Percentiles rank a stretch among this genome's conserved stretches.
Evolutionary conservation across 1,139 yeast species (phyloP).

Genomic region (Spencermartinsiella ligniputridi): DNA sequence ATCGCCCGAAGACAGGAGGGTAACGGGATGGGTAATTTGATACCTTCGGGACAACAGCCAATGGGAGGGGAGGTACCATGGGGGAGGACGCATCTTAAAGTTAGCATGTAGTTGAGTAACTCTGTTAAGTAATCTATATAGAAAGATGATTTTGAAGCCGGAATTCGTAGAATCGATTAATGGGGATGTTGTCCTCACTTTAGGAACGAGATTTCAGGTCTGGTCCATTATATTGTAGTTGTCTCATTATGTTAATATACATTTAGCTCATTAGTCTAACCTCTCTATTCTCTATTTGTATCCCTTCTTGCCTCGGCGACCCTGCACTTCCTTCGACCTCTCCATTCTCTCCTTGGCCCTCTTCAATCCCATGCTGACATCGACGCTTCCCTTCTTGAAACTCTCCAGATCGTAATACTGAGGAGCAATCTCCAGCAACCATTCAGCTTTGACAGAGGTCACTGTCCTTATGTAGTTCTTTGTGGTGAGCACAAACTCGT

Average conservation of each 20-base stretch:
- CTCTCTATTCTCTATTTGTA: not conserved
- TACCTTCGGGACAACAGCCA: not conserved
- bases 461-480: conserved; percentile 94
- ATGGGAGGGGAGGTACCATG: not conserved
- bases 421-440: conserved; percentile 86
- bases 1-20: not conserved
- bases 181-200: too few species aligned
- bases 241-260: too few species aligned
- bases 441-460: conserved; percentile 85
- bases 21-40: not conserved
- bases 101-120: too few species aligned
- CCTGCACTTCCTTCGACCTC: conserved; percentile 2
- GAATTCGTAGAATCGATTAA: too few species aligned
- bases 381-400: conserved; percentile 63
- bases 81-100: too few species aligned
- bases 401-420: conserved; percentile 71
- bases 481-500: conserved; percentile 90
- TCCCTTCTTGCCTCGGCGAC: conserved; percentile 3
- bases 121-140: too few species aligned
- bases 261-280: too few species aligned
- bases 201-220: too few species aligned
- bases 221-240: too few species aligned
- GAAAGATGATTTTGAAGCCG: too few species aligned
- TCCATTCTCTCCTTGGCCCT: conserved; percentile 43
- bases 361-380: conserved; percentile 74